Conservation (phyloP, 2,329 filamentous ascomycete species). For the Gaeumannomyces sp. region DNA sequence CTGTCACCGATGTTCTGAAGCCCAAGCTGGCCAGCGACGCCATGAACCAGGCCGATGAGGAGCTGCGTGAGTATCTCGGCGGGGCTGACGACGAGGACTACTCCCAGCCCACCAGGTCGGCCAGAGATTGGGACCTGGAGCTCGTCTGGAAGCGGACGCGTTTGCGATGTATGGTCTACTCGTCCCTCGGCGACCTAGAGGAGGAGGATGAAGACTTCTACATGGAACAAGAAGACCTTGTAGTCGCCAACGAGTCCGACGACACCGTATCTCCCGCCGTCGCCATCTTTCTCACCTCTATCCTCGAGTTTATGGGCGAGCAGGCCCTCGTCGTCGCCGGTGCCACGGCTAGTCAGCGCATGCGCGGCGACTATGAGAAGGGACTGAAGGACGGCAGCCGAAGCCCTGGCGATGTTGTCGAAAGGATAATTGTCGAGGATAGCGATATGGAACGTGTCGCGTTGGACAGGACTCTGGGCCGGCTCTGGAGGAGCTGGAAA, state of each 20-base stretch:
- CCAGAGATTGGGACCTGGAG: constrained; percentile 78
- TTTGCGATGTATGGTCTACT: constrained; percentile 96
- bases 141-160: constrained; percentile 90
- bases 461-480: constrained; percentile 78
- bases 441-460: constrained; percentile 89
- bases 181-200: constrained; percentile 90
- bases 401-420: constrained; percentile 43
- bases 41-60: constrained; percentile 32
- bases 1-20: constrained; percentile 81
- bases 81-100: constrained; percentile 70
- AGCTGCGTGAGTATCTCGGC: constrained; percentile 76
- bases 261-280: constrained; percentile 80
- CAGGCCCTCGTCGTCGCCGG: constrained; percentile 82
- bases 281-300: constrained; percentile 91
- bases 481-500: constrained; percentile 93
- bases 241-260: constrained; percentile 51
- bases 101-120: constrained; percentile 43
- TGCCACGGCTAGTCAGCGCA: constrained; percentile 70
- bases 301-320: constrained; percentile 90
- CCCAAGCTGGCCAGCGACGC: constrained; percentile 73
- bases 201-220: constrained; percentile 94
- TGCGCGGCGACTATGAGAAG: constrained; percentile 52
- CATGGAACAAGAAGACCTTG: constrained; percentile 72
- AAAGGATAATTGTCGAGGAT: constrained; percentile 79
- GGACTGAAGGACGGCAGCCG: constrained; percentile 47